These are phyloP conservation scores for Rubroshorea leprosula DNA, from an alignment of 345 rosid species.

Conservation along the genomic window DNA sequence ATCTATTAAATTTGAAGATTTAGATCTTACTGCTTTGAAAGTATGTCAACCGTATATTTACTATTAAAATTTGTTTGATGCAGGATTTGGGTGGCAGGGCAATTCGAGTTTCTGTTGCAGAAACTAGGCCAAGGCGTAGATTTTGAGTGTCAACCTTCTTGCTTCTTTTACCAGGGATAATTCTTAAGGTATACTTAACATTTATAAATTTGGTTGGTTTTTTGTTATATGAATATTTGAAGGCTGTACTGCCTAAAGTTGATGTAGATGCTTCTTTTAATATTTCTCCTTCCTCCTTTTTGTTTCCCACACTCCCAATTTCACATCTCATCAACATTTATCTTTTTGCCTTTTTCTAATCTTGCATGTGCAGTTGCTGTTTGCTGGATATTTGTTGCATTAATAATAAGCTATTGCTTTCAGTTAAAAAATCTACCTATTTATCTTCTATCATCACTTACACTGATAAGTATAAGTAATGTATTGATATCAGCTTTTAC, in stretches of 20 bases:
- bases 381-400: background rate
- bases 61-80: constrained; percentile 11
- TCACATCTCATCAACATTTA: background rate
- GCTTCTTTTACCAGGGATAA: constrained; percentile 11
- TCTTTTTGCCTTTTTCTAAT: background rate
- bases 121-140: constrained; percentile 72
- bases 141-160: constrained; percentile 38
- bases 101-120: constrained; percentile 83
- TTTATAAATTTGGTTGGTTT: background rate
- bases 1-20: too few species aligned
- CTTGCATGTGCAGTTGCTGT: background rate
- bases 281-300: background rate
- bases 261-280: background rate
- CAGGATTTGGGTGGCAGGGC: constrained; percentile 89
- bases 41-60: background rate
- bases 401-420: background rate
- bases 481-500: background rate
- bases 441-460: background rate
- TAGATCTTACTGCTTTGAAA: too few species aligned
- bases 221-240: background rate
- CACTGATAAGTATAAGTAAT: background rate
- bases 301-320: background rate
- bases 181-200: constrained; percentile 24
- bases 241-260: background rate
- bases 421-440: background rate